A percentile compares a stretch with the other conserved stretches of the same genome.
phyloP scores from a whole-genome alignment of 805 yeast genomes.

The Candida endomychidarum region DNA sequence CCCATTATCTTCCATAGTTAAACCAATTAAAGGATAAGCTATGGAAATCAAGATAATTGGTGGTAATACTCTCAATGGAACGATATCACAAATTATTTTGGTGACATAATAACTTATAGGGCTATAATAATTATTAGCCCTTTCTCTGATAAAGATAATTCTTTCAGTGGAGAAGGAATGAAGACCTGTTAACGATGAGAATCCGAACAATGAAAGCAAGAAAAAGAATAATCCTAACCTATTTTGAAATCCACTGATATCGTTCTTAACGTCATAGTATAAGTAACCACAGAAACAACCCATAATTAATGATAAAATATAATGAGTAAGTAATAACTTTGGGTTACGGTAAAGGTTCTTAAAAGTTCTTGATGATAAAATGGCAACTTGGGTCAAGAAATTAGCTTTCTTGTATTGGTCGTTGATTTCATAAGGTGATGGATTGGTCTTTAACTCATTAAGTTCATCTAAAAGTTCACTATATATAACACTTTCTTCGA shows the following conservation, averaged over 20 bases:
- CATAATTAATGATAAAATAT: constrained; percentile 69
- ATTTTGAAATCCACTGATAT: constrained; percentile 95
- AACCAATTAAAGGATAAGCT: constrained; percentile 86
- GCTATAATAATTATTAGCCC: constrained; percentile 91
- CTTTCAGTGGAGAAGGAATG: constrained; percentile 88
- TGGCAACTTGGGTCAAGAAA: constrained; percentile 62
- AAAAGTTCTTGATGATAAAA: constrained; percentile 83
- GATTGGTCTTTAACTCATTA: constrained; percentile 21
- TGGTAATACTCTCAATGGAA: constrained; percentile 93
- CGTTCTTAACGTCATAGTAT: constrained; percentile 80
- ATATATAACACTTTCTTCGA: constrained; percentile 40
- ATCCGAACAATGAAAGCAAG: constrained; percentile 87
- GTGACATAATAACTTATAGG: constrained; percentile 84
- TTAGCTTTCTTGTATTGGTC: constrained; percentile 52
- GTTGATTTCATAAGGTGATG: constrained; percentile 26
- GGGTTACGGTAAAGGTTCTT: constrained; percentile 93
- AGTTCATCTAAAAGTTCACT: constrained; percentile 44
- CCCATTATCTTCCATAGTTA: constrained; percentile 74
- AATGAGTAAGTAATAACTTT: constrained; percentile 79
- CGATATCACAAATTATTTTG: constrained; percentile 83
- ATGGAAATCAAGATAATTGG: constrained; percentile 79
- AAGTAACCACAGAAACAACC: constrained; percentile 84
- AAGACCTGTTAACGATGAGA: constrained; percentile 87
- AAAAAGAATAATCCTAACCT: constrained; percentile 92
- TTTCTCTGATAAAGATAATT: constrained; percentile 84